Conservation (phyloP, 768 basidiomycete genomes). For the Paxillus involutus region DNA sequence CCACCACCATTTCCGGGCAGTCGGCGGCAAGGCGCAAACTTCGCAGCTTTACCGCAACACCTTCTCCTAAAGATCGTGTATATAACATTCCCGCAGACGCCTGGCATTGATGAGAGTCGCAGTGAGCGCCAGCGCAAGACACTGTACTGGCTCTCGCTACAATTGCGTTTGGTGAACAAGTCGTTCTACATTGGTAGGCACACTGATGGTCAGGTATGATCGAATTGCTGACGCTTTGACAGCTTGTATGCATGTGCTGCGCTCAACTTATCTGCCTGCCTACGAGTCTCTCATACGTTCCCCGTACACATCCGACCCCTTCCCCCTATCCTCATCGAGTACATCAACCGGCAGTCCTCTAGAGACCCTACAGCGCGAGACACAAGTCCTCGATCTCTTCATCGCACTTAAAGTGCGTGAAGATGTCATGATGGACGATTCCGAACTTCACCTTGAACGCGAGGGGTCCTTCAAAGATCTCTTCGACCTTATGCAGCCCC, state of each 20-base stretch:
- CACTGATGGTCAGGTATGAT: background rate
- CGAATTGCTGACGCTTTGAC: background rate
- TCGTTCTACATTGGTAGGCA: conserved; percentile 62
- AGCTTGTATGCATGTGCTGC: conserved; percentile 82
- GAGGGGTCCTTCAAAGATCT: conserved; percentile 78
- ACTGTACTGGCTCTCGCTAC: conserved; percentile 67
- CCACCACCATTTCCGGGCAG: conserved; percentile 37
- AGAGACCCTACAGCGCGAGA: conserved; percentile 66
- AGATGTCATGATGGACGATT: conserved; percentile 75
- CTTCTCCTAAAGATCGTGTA: conserved; percentile 71
- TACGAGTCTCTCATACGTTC: conserved; percentile 62
- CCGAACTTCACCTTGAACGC: conserved; percentile 70
- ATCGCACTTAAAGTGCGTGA: conserved; percentile 79
- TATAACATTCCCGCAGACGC: conserved; percentile 53
- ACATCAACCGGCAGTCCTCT: conserved; percentile 27
- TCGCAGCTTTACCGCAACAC: conserved; percentile 53
- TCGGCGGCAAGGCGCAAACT: conserved; percentile 5
- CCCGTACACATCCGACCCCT: conserved; percentile 79
- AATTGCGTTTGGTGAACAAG: conserved; percentile 64
- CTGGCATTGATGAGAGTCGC: conserved; percentile 39
- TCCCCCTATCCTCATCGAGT: conserved; percentile 48
- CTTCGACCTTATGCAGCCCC: conserved; percentile 76
- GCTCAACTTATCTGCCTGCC: conserved; percentile 69
- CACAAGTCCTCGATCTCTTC: conserved; percentile 72
- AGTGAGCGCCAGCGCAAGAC: conserved; percentile 61